phyloP scores from a whole-genome alignment of 1,284 basidiomycete genomes.

The Apiotrichum laibachii region DNA sequence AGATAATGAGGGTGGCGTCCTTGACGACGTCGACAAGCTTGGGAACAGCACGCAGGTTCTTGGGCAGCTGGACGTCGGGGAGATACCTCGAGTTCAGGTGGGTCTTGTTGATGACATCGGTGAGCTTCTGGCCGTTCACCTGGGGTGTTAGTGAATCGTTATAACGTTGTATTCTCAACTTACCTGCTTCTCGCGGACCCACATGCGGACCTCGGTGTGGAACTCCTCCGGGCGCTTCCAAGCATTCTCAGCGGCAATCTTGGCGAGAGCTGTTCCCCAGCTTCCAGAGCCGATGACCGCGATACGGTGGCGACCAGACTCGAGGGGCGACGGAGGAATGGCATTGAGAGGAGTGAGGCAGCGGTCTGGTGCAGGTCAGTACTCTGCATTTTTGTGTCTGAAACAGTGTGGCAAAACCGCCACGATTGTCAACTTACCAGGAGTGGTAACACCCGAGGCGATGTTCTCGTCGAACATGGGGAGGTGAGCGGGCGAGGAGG shows the following conservation, averaged over 20 bases:
- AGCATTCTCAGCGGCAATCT: constrained; percentile 58
- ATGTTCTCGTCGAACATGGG: constrained; percentile 36
- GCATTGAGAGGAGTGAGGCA: constrained; percentile 37
- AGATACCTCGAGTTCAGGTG: constrained; percentile 61
- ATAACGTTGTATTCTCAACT: constrained; percentile 11
- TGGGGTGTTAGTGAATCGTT: constrained; percentile 23
- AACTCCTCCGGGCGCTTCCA: constrained; percentile 50
- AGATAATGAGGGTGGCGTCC: constrained; percentile 57
- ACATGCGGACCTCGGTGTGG: constrained; percentile 56
- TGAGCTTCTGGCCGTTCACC: constrained; percentile 57
- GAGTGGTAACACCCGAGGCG: constrained; percentile 44
- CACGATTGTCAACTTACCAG: constrained; percentile 26
- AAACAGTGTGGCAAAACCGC: background rate
- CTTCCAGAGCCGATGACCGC: constrained; percentile 58
- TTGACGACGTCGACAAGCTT: constrained; percentile 56
- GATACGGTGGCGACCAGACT: constrained; percentile 55
- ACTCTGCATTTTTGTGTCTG: too few species aligned
- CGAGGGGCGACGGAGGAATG: constrained; percentile 43
- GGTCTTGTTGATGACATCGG: constrained; percentile 57
- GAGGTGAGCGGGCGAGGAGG: constrained; percentile 29
- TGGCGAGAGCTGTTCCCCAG: constrained; percentile 60
- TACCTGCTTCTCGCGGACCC: constrained; percentile 55
- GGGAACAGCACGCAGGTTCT: constrained; percentile 57
- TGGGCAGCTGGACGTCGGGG: constrained; percentile 56
- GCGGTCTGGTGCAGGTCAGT: constrained; percentile 28